A percentile compares a stretch with the other conserved stretches of the same genome.
phyloP scores from a whole-genome alignment of 164 flowering plant genomes.

The Kingdonia uniflora region DNA sequence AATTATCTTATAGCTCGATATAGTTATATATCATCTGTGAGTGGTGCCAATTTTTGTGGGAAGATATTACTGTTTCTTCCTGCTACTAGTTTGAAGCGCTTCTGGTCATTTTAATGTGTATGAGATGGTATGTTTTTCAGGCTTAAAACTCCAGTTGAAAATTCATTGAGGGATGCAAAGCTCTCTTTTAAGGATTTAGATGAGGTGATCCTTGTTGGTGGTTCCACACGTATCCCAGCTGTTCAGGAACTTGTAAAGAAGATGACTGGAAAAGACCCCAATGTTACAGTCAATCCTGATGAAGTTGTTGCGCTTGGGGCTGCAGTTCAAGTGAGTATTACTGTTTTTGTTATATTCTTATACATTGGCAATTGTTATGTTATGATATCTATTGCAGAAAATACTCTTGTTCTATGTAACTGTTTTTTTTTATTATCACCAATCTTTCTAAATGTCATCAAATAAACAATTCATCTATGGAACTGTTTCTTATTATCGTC shows the following conservation, averaged over 20 bases:
- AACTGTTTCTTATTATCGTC: background rate
- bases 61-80: background rate
- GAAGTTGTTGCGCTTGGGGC: slow-evolving; percentile 69
- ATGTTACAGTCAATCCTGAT: slow-evolving; percentile 26
- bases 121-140: slow-evolving; percentile 16
- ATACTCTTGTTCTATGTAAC: no score
- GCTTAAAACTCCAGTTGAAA: slow-evolving; percentile 60
- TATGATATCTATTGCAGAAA: no score
- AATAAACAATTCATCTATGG: no score
- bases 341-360: background rate
- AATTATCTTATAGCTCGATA: background rate
- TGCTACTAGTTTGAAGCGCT: no score
- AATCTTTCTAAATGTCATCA: no score
- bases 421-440: no score
- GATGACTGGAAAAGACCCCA: slow-evolving; percentile 24
- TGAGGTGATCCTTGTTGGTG: slow-evolving; percentile 31
- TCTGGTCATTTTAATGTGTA: background rate
- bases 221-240: slow-evolving; percentile 31
- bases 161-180: slow-evolving; percentile 71
- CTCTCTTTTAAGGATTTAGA: slow-evolving; percentile 53
- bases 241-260: slow-evolving; percentile 30
- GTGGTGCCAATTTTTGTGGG: background rate
- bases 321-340: slow-evolving; percentile 62
- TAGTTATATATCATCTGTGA: background rate
- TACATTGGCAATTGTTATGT: no score